Conservation (phyloP, 148 eudicot genomes). For the Agrostemma githago region DNA sequence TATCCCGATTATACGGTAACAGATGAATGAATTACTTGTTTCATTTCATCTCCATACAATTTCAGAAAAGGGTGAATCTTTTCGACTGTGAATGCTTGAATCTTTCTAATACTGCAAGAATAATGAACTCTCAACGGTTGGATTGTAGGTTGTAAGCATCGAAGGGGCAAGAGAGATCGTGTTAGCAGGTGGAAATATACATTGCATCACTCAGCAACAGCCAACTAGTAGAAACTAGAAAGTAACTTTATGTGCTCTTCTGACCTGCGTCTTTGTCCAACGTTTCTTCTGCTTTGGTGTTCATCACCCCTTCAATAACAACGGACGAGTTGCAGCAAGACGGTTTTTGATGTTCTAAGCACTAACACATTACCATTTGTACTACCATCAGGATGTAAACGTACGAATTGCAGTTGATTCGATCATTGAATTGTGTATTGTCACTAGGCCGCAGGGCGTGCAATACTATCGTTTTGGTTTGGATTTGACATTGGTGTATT, state of each 20-base stretch:
- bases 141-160: slow-evolving; percentile 52
- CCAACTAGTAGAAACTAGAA: slow-evolving; percentile 32
- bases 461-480: too few species aligned
- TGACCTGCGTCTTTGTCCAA: neutral
- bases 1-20: slow-evolving; percentile 72
- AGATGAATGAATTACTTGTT: neutral
- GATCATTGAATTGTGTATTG: neutral
- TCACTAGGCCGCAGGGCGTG: too few species aligned
- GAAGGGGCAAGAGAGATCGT: slow-evolving; percentile 92
- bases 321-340: neutral
- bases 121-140: neutral
- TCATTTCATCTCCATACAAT: slow-evolving; percentile 4
- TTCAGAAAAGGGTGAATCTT: neutral
- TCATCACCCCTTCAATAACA: neutral
- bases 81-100: neutral
- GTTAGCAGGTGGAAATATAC: slow-evolving; percentile 86
- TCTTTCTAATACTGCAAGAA: neutral
- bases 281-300: slow-evolving; percentile 7
- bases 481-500: too few species aligned
- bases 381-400: neutral
- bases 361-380: neutral
- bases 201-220: slow-evolving; percentile 90
- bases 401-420: neutral
- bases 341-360: neutral
- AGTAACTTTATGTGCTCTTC: neutral